Base-by-base conservation (phyloP, 2,329 filamentous ascomycete species). In the Penicillium paneum region DNA sequence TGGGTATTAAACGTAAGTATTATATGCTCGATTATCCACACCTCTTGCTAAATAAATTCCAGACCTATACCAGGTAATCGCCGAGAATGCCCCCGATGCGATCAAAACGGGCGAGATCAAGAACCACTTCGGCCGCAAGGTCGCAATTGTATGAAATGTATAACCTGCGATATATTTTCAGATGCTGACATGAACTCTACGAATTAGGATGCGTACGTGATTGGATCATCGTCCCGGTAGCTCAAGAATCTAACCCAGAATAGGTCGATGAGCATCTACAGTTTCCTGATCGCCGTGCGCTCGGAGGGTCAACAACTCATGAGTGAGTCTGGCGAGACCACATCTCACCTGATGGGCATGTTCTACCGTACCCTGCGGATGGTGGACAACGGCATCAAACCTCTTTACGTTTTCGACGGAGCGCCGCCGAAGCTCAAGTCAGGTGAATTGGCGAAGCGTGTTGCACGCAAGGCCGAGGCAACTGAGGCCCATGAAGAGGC, bases 331-430 rank as follows among this genome's bases (percentile, higher is more conserved):
- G 94, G 94, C 68, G 91, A 97, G 74, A 99, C 94, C 2, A 99
- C 94, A 0, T 99, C 94, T 17, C 94, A 99, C 73, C 79, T 99
- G 15, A 97, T 99, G 92, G 94, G 94, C 69, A 93, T 99, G 86
- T 99, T 99, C 80, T 99, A 99, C 80, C 92, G 94, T 66, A 99
- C 94, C 2, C 82, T 99, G 7, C 91, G 94, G 66, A 97, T 99
- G 78, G 90, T 97, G 68, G 94, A 99, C 76, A 97, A 97, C 67
- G 94, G 94, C 54, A 97, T 99, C 79, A 99, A 99, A 73, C 94
- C 94, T 1, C 83, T 99, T 63, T 99, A 96, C 74, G 93, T 99
- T 54, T 99, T 99, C 72, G 94, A 99, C 66, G 94, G 94, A 55
- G 91, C 92, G 10, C 94, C 94, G 17, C 94, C 94, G 0, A 97